Base-by-base conservation (phyloP, 2,329 filamentous ascomycete genomes). In the Zelopaecilomyces penicillatus region DNA sequence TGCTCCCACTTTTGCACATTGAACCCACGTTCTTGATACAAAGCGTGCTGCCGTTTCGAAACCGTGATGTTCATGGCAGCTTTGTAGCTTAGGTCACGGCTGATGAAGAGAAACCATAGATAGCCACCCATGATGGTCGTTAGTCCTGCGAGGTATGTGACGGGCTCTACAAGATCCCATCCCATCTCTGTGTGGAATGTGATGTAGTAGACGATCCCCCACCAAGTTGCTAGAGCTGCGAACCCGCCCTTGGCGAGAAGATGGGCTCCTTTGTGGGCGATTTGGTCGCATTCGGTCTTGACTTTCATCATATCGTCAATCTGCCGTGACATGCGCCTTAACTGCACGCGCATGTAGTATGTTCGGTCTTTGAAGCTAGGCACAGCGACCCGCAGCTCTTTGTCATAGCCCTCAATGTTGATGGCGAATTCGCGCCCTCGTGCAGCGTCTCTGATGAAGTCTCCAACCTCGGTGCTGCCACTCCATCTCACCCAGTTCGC, bases 71-170 rank as follows among this genome's bases (percentile, higher is more conserved):
- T 90, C 68, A 95, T 80, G 29, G 90, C 88, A 3, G 83, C 83
- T 53, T 85, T 83, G 69, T 95, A 95, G 52, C 80, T 87, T 8
- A 95, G 82, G 65, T 95, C 89, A 19, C 86, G 80, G 66, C 90
- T 94, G 68, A 95, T 87, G 65, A 90, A 95, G 9, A 95, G 69
- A 62, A 96, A 95, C 87, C 88, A 96, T 43, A 95, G 71, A 58
- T 96, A 96, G 53, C 88, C 90, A 6, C 83, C 83, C 69, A 95
- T 94, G 57, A 95, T 79, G 9, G 85, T 89, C 1, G 82, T 80
- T 51, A 96, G 71, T n/a, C 88, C 86, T 2, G 86, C 88, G 11
- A 95, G 78, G 59, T 95, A 95, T 31, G 88, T 95, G 2, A 95
- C 80, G 0, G 88, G 89, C 65, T 95, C 89, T 72, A 95, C 89